Percentiles rank a stretch among this genome's conserved stretches.
phyloP scores from a whole-genome alignment of 495 filamentous ascomycete genomes.

The Penicillium lividum region DNA sequence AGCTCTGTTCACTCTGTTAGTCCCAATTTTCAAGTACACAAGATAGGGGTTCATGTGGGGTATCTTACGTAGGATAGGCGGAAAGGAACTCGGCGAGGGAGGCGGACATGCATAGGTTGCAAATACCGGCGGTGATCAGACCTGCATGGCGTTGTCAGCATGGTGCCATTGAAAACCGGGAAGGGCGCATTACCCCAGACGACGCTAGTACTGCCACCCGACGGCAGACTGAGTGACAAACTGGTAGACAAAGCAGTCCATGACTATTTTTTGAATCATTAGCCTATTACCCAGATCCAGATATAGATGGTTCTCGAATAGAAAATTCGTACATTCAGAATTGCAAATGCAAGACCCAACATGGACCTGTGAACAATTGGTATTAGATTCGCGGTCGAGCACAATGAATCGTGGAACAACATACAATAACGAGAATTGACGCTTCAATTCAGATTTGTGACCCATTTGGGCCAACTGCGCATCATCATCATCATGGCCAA shows the following conservation, averaged over 20 bases:
- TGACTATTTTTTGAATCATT: slow-evolving; percentile 28
- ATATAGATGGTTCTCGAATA: too few species aligned
- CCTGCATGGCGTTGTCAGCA: slow-evolving; percentile 36
- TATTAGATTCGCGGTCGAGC: slow-evolving; percentile 12
- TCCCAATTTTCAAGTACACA: not conserved
- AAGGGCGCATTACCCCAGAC: slow-evolving; percentile 44
- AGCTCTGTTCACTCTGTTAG: slow-evolving; percentile 32
- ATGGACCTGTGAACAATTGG: slow-evolving; percentile 37
- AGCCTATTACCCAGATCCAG: too few species aligned
- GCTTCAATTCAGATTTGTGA: slow-evolving; percentile 63
- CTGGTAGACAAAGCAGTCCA: slow-evolving; percentile 56
- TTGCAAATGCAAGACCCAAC: slow-evolving; percentile 56
- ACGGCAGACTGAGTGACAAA: slow-evolving; percentile 49
- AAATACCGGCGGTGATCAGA: slow-evolving; percentile 67
- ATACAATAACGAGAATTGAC: slow-evolving; percentile 54
- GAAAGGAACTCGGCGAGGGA: slow-evolving; percentile 74
- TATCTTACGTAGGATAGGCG: slow-evolving; percentile 65
- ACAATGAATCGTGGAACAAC: slow-evolving; percentile 14
- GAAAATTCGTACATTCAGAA: slow-evolving; percentile 44
- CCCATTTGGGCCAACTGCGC: slow-evolving; percentile 63
- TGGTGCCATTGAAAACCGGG: not conserved
- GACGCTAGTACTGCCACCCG: slow-evolving; percentile 48
- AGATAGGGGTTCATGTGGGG: not conserved
- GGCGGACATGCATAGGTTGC: slow-evolving; percentile 69
- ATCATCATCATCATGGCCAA: slow-evolving; percentile 41